Base-by-base conservation (phyloP, 176 grass and related monocot species). In the Aegilops sharonensis region DNA sequence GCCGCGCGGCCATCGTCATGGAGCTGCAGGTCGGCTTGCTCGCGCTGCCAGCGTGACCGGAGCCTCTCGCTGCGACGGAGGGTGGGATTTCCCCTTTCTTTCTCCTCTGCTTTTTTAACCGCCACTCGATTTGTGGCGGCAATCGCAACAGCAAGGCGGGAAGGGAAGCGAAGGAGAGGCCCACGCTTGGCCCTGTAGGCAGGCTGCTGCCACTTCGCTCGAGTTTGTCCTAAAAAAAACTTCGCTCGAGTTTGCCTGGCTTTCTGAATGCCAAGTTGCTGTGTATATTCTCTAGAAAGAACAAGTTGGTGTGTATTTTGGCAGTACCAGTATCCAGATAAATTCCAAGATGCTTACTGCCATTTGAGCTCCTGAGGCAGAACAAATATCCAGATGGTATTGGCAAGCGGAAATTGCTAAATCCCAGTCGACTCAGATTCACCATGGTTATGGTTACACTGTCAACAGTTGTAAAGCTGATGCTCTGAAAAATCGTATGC, bases 111-210 rank as follows among this genome's bases (percentile, higher is more conserved):
- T 66, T 25, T 79, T 83, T 76, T 29, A 75, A 79, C 75, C 81
- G 81, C 80, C 60, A 31, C 68, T 69, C 74, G 88, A 78, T 84
- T 84, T 91, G 85, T 91, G 89, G 89, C 76, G 81, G 47, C 89
- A 87, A 69, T 52, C 4, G 85, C 62, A 54, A 84, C 85, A 91
- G 47, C 89, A 11, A 80, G 56, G 47, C 81, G 7, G 75, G 14
- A 54, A 52, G 48, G 37, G 83, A 10, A 42, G 21, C 0, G 2
- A 13, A 72, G 74, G 63, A 59, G 75, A 60, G 66, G 66, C 18
- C 23, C 36, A 48, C 8, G 50, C 75, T 52, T 50, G 81, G 64
- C 70, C 45, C 11, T 35, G 59, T 75, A 45, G 42, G 72, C 42
- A 62, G 39, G 5, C 39, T 4, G 5, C 70, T 0, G n/a, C n/a